phyloP scores from a whole-genome alignment of 2,329 filamentous ascomycete species.

The Diaporthe citriasiana region DNA sequence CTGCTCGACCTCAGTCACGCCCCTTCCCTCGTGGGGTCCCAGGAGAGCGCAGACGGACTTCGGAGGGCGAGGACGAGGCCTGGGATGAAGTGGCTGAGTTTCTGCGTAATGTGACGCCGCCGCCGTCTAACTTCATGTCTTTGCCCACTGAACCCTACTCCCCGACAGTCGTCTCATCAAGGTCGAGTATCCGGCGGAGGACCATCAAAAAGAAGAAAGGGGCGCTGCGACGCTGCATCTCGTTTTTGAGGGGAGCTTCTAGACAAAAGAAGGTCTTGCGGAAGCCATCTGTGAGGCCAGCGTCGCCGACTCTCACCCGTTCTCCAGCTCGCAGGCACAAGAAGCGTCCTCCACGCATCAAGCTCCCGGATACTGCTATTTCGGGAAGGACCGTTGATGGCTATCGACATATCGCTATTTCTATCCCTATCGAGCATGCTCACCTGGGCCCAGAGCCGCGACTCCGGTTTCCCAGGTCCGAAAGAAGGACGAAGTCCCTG shows the following conservation, averaged over 20 bases:
- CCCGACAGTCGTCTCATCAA: slow-evolving; percentile 42
- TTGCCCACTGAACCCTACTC: slow-evolving; percentile 50
- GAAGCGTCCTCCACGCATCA: slow-evolving; percentile 50
- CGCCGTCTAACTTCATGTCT: slow-evolving; percentile 65
- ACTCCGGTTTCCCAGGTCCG: slow-evolving; percentile 41
- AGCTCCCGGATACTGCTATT: slow-evolving; percentile 69
- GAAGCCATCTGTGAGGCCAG: slow-evolving; percentile 31
- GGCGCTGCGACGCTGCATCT: slow-evolving; percentile 54
- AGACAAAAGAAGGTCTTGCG: slow-evolving; percentile 54
- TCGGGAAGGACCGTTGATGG: slow-evolving; percentile 67
- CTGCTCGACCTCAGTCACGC: not conserved
- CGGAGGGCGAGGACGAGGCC: slow-evolving; percentile 45
- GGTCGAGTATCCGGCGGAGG: slow-evolving; percentile 30
- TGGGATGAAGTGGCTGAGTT: slow-evolving; percentile 61
- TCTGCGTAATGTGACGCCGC: slow-evolving; percentile 63
- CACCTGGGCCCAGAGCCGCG: slow-evolving; percentile 55
- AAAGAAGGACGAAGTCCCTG: slow-evolving; percentile 18
- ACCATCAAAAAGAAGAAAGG: slow-evolving; percentile 51
- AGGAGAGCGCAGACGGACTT: slow-evolving; percentile 13
- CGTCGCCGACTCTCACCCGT: slow-evolving; percentile 24
- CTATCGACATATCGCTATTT: slow-evolving; percentile 72
- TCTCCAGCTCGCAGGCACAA: slow-evolving; percentile 32
- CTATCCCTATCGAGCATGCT: slow-evolving; percentile 67
- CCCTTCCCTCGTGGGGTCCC: not conserved
- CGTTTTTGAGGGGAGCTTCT: slow-evolving; percentile 55